Conservation (phyloP, 768 basidiomycete genomes). For the Chalciporus chontae region DNA sequence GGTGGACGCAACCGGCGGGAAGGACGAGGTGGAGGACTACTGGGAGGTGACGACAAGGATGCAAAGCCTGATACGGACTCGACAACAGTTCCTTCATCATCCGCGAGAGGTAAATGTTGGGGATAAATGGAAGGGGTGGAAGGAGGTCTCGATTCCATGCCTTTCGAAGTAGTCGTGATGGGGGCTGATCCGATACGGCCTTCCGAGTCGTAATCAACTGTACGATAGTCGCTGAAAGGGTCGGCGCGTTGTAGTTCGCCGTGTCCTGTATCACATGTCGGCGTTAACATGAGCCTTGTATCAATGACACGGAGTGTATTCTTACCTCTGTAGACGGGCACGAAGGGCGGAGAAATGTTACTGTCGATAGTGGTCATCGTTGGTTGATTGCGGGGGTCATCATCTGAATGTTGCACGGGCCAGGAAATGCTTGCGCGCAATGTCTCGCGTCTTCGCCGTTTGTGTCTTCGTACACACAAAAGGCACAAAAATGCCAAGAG, state of each 20-base stretch:
- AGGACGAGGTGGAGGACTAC: constrained; percentile 12
- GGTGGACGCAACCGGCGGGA: constrained; percentile 20
- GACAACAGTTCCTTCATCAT: neutral
- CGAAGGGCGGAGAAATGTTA: constrained; percentile 3
- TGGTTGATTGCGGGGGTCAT: constrained; percentile 38
- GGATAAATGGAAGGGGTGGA: constrained; percentile 53
- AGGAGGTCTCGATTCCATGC: constrained; percentile 31
- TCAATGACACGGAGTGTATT: neutral
- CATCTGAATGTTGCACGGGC: constrained; percentile 24
- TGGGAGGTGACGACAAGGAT: neutral
- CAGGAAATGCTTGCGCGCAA: constrained; percentile 38
- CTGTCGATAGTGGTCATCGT: constrained; percentile 14
- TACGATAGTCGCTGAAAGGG: constrained; percentile 1
- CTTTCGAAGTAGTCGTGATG: constrained; percentile 20
- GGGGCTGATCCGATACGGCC: constrained; percentile 13
- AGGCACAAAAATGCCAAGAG: constrained; percentile 42
- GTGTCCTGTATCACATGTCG: neutral
- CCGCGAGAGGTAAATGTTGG: constrained; percentile 38
- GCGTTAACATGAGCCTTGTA: neutral
- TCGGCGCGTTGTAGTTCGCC: neutral
- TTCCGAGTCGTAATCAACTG: constrained; percentile 10
- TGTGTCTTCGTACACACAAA: constrained; percentile 36
- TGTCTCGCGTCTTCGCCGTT: constrained; percentile 33
- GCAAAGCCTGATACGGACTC: constrained; percentile 18
- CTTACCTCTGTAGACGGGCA: constrained; percentile 2